Evolutionary conservation across 2,329 filamentous ascomycete species (phyloP), one percentile per base, ranked within the genome.

Genomic region (Elsinoe arachidis): DNA sequence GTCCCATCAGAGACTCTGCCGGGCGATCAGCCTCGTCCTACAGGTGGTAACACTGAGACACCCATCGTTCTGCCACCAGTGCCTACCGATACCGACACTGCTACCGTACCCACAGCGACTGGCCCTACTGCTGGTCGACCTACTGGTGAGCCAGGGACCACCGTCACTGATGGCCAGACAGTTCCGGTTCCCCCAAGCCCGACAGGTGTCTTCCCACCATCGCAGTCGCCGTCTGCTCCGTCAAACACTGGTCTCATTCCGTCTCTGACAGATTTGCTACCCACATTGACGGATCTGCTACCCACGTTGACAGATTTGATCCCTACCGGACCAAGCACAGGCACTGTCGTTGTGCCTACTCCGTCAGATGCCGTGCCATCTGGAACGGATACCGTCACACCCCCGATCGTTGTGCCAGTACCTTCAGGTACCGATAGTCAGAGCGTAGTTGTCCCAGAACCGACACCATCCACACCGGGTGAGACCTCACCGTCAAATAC

Each of bases 331-430:
- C 14, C 49, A 26, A 17, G 23, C 19, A 35, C 26, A 1, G 35
- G 26, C 14, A 53, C 14, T 10, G 33, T 19, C 7, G 14, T 26
- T 4, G 26, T 39, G 33, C 34, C 44, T 2, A 41, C 43, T 17
- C 46, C 49, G 12, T 43, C 47, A n/a, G 47, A 15, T 5, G 12
- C 26, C n/a, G 46, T 37, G 4, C 47, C 47, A 14, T 43, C 46
- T 19, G n/a, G 5, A n/a, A 58, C 46, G 14, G 39, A 33, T 30
- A 37, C 26, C 12, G 38, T 37, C 37, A 53, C 56, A 6, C 30
- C 30, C 15, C 39, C 56, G 9, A 21, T 44, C 12, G 56, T 58
- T 11, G 49, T 53, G 33, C 49, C 49, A 15, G 19, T 53, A 15
- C 49, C 49, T 5, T 17, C 49, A 12, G 17, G 33, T 23, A 35